Conservation (phyloP, 2,329 filamentous ascomycete species). For the Fusarium sp. region DNA sequence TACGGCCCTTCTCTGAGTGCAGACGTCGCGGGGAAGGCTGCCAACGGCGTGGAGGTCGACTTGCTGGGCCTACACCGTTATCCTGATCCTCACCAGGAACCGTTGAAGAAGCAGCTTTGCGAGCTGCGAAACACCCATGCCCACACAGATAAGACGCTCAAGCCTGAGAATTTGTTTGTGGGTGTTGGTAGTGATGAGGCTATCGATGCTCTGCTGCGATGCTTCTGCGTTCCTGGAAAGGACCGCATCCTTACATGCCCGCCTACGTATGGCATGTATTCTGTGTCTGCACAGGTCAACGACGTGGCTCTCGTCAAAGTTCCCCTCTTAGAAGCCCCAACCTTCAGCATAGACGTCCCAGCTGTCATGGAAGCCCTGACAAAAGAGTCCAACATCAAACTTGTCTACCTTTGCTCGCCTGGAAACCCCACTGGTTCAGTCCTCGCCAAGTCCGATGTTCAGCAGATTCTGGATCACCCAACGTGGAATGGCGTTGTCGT, state of each 20-base stretch:
- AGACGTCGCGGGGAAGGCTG: constrained; percentile 48
- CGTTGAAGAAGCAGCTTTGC: constrained; percentile 88
- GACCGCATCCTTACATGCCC: constrained; percentile 96
- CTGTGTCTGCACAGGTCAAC: constrained; percentile 92
- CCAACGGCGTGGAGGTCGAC: constrained; percentile 63
- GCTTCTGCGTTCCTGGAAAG: constrained; percentile 86
- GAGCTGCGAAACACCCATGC: constrained; percentile 83
- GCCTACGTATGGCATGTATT: constrained; percentile 98
- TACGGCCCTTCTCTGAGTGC: constrained; percentile 80
- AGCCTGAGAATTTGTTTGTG: constrained; percentile 87
- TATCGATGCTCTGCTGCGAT: constrained; percentile 91
- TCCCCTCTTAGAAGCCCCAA: constrained; percentile 76
- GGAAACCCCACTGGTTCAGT: constrained; percentile 91
- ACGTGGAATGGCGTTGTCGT: constrained; percentile 96
- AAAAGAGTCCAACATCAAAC: constrained; percentile 71
- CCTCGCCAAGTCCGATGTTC: constrained; percentile 78
- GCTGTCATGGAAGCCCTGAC: constrained; percentile 73
- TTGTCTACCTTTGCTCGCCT: constrained; percentile 92
- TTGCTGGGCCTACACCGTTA: constrained; percentile 89
- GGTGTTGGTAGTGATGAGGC: constrained; percentile 97
- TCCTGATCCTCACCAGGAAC: constrained; percentile 91
- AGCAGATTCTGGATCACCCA: constrained; percentile 78
- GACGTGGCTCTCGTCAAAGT: constrained; percentile 87
- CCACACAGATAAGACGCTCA: constrained; percentile 77
- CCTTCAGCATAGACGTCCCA: constrained; percentile 76